Conservation (phyloP, 345 rosid genomes). For the Gossypium thurberi region DNA sequence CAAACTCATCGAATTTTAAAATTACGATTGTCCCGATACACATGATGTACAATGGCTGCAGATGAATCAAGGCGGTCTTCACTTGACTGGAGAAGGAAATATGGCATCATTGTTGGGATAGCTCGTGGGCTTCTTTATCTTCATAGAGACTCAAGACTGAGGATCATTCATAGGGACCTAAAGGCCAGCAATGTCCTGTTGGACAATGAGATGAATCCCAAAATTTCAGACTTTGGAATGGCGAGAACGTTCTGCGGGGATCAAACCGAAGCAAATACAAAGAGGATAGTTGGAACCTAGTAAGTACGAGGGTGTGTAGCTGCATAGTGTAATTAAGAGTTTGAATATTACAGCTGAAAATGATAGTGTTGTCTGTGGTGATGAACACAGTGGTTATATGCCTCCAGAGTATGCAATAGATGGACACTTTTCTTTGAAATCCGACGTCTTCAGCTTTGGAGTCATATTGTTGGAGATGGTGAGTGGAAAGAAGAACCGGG, state of each 20-base stretch:
- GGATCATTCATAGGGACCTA: conserved; percentile 30
- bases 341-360: not conserved
- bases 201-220: conserved; percentile 31
- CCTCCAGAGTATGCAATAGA: conserved; percentile 8
- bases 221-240: conserved; percentile 35
- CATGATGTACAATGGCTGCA: not conserved
- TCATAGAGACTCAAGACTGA: conserved; percentile 29
- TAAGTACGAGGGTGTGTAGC: conserved; percentile 12
- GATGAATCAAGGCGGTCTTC: conserved; percentile 14
- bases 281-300: conserved; percentile 26
- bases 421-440: conserved; percentile 4
- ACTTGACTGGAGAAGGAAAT: conserved; percentile 20
- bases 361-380: not conserved
- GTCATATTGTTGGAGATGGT: conserved; percentile 30
- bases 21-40: not conserved
- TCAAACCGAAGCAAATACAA: conserved; percentile 23
- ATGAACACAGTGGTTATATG: not conserved
- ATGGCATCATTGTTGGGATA: conserved; percentile 24
- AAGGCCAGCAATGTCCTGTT: conserved; percentile 28
- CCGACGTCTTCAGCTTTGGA: conserved; percentile 1
- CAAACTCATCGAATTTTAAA: conserved; percentile 30
- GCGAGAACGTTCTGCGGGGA: conserved; percentile 22
- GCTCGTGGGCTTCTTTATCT: conserved; percentile 35
- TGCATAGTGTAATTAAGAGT: not conserved
- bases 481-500: conserved; percentile 34